phyloP scores from a whole-genome alignment of 140 eudicot species.

The Stevia rebaudiana region DNA sequence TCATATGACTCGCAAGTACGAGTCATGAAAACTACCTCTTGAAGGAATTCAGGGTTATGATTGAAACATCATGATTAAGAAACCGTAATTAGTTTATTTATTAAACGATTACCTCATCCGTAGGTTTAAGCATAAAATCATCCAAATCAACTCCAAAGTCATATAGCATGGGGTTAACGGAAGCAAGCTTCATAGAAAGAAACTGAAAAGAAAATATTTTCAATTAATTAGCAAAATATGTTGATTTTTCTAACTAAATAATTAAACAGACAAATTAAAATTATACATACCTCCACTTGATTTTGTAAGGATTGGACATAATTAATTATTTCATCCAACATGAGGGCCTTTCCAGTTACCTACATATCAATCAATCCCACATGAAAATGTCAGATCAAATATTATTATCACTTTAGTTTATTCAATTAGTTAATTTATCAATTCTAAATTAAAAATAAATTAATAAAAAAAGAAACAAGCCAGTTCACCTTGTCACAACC shows the following conservation, averaged over 20 bases:
- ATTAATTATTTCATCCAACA: conserved; percentile 88
- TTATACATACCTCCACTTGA: conserved; percentile 77
- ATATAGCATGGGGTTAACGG: conserved; percentile 62
- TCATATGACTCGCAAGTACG: too few relatives aligned
- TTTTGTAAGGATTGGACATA: conserved; percentile 88
- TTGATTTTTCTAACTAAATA: neutral
- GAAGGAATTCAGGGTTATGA: too few relatives aligned
- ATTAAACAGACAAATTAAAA: neutral
- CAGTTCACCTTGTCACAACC: conserved; percentile 82
- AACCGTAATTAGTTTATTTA: neutral
- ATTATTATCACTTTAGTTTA: conserved; percentile 6
- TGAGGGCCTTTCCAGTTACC: conserved; percentile 95
- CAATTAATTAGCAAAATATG: neutral
- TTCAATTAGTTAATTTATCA: neutral
- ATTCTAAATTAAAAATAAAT: neutral
- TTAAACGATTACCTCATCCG: conserved; percentile 49
- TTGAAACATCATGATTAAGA: too few relatives aligned
- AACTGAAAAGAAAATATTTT: conserved; percentile 36
- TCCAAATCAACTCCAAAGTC: conserved; percentile 74
- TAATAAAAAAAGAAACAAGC: conserved; percentile 16
- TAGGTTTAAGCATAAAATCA: conserved; percentile 50
- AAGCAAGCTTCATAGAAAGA: conserved; percentile 85
- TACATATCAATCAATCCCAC: conserved; percentile 47
- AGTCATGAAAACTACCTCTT: too few relatives aligned
- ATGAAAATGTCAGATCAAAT: conserved; percentile 51